Conservation (phyloP, 2,329 filamentous ascomycete genomes). For the Thelonectria discophora region DNA sequence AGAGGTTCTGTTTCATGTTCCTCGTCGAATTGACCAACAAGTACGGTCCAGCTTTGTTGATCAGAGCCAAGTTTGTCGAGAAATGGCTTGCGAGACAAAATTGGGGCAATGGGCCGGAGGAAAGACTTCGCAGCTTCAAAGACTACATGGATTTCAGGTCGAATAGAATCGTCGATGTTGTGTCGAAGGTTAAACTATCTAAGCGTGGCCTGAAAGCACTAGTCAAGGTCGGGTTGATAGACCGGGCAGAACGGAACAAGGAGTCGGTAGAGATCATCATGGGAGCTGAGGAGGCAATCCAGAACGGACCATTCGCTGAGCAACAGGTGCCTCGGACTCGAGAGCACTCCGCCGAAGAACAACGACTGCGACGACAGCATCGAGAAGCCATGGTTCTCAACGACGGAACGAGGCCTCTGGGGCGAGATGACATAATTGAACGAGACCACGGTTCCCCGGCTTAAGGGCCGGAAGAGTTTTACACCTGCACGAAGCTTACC, state of each 20-base stretch:
- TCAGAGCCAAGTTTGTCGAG: constrained; percentile 72
- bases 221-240: constrained; percentile 59
- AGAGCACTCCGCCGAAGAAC: constrained; percentile 71
- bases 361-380: constrained; percentile 76
- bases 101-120: constrained; percentile 67
- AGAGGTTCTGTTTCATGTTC: constrained; percentile 68
- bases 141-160: constrained; percentile 59
- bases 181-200: constrained; percentile 58
- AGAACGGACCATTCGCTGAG: constrained; percentile 38
- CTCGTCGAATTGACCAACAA: constrained; percentile 67
- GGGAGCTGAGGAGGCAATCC: constrained; percentile 45
- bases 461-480: constrained; percentile 16
- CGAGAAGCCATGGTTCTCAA: constrained; percentile 92
- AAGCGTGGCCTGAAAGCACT: constrained; percentile 61
- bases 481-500: background rate
- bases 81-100: constrained; percentile 79
- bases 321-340: constrained; percentile 46
- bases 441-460: constrained; percentile 58
- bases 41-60: constrained; percentile 64
- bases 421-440: constrained; percentile 81
- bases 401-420: constrained; percentile 80
- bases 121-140: constrained; percentile 63
- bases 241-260: constrained; percentile 45
- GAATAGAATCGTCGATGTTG: constrained; percentile 63
- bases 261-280: constrained; percentile 47